phyloP scores from a whole-genome alignment of 371 early-diverging fungal species.

The Basidiobolus meristosporus region DNA sequence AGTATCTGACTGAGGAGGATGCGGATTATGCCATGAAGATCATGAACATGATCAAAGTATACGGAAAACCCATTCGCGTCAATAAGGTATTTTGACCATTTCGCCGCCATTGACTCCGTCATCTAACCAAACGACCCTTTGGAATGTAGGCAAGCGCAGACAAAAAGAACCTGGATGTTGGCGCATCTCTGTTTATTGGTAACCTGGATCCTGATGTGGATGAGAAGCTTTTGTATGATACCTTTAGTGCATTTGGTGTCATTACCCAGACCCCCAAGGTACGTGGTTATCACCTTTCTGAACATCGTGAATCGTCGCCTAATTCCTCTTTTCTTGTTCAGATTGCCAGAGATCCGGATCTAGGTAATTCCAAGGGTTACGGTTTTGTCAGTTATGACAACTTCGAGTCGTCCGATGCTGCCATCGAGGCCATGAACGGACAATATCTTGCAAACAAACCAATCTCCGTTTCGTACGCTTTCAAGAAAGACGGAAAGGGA shows the following conservation, averaged over 20 bases:
- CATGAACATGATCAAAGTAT: slow-evolving; percentile 90
- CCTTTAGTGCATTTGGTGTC: slow-evolving; percentile 86
- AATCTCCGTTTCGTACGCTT: slow-evolving; percentile 80
- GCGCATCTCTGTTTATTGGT: slow-evolving; percentile 91
- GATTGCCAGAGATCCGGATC: slow-evolving; percentile 77
- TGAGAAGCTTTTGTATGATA: slow-evolving; percentile 88
- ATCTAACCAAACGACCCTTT: slow-evolving; percentile 1
- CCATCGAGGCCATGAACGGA: slow-evolving; percentile 93
- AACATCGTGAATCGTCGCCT: neutral
- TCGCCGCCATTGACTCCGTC: neutral
- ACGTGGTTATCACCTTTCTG: neutral
- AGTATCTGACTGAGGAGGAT: slow-evolving; percentile 85
- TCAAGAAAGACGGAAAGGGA: slow-evolving; percentile 96
- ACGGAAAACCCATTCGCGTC: slow-evolving; percentile 86
- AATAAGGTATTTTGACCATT: slow-evolving; percentile 46
- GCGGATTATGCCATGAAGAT: slow-evolving; percentile 94
- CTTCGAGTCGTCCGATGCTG: slow-evolving; percentile 91
- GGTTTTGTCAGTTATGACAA: slow-evolving; percentile 86
- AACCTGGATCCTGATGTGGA: slow-evolving; percentile 88
- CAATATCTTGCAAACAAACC: slow-evolving; percentile 88
- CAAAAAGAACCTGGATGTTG: slow-evolving; percentile 80
- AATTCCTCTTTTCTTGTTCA: slow-evolving; percentile 9
- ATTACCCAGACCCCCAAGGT: slow-evolving; percentile 73
- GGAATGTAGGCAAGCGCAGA: slow-evolving; percentile 57
- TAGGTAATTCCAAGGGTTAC: slow-evolving; percentile 78